Percentiles rank a stretch among this genome's conserved stretches.
These are phyloP conservation scores for Aspergillus chevalieri DNA, from an alignment of 2,329 filamentous ascomycete genomes.

Conservation along the genomic window DNA sequence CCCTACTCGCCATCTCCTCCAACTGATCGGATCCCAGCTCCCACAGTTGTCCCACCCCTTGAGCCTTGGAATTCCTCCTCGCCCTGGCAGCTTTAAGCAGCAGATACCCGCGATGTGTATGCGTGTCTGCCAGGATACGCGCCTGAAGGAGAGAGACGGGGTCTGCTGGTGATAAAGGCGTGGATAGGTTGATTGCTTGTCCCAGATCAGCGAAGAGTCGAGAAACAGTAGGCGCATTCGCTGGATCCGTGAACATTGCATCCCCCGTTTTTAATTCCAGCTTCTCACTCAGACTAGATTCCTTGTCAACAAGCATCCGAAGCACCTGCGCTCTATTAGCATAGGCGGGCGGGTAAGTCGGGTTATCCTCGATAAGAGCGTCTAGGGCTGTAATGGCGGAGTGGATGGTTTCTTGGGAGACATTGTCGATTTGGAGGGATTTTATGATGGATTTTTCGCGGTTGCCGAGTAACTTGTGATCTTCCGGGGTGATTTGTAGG, in stretches of 20 bases:
- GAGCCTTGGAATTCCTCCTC: conserved; percentile 9
- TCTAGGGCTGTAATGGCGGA: conserved; percentile 35
- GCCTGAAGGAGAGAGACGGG: conserved; percentile 44
- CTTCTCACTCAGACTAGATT: background rate
- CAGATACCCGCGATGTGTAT: conserved; percentile 49
- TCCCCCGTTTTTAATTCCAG: conserved; percentile 10
- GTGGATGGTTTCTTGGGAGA: conserved; percentile 20
- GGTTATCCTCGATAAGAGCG: conserved; percentile 37
- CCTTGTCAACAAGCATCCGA: conserved; percentile 30
- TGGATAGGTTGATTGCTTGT: conserved; percentile 42
- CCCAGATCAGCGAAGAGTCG: conserved; percentile 32
- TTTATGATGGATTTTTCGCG: conserved; percentile 37
- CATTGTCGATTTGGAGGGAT: conserved; percentile 24
- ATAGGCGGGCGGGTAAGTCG: conserved; percentile 49
- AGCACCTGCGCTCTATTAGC: conserved; percentile 51
- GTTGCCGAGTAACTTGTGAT: conserved; percentile 34
- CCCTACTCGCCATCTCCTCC: conserved; percentile 51
- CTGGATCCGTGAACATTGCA: conserved; percentile 19
- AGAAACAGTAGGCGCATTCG: conserved; percentile 14
- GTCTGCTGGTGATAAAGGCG: conserved; percentile 33
- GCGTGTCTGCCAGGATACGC: conserved; percentile 47
- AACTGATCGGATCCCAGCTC: conserved; percentile 34
- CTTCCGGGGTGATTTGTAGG: conserved; percentile 28
- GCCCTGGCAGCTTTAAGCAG: conserved; percentile 33
- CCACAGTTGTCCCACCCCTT: conserved; percentile 25